Base-by-base conservation (phyloP, 2,329 filamentous ascomycete species). In the Nemania diffusa region DNA sequence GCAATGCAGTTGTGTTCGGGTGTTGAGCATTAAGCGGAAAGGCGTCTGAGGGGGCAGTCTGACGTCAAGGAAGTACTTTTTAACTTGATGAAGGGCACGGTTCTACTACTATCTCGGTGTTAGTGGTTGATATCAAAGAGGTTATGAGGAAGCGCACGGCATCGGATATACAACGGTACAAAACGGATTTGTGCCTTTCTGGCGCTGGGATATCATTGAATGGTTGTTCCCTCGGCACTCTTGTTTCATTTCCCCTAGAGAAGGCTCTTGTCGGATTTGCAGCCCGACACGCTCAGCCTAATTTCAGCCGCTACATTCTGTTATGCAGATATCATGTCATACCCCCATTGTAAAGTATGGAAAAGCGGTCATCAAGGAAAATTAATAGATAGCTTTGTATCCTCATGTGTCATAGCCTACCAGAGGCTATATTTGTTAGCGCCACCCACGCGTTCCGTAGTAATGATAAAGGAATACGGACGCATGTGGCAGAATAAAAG, bases 321-420 rank as follows among this genome's bases (percentile, higher is more conserved):
- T 67, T 64, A 55, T 68, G 69, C 62, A 69, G 66, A 63, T 69
- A 62, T 50, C 55, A 59, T 66, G 55, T 34, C 68, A 60, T 61
- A 69, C 62, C 58, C 61, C 56, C 57, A 44, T 67, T 73, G 72
- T 72, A 73, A 64, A 69, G 32, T 66, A 66, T 60, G 64, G 65
- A 69, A 72, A 73, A 70, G 69, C 57, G 44, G 58, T 69, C 64
- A 59, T 70, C 46, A 46, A 57, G 64, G 24, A 59, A 71, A 68
- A 58, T 37, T 73, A 72, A 74, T 72, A 72, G 72, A 70, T 67
- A 57, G 52, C 20, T 24, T 40, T 37, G 4, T 62, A 32, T 62
- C 53, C 9, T 57, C 29, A 52, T 51, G 7, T 44, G 40, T 5
- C 6, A 4, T n/a, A 13, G 22, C 6, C 42, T 9, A 32, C 9